Evolutionary conservation across 371 early-diverging fungal genomes (phyloP).

Genomic region (Mucor indicus): DNA sequence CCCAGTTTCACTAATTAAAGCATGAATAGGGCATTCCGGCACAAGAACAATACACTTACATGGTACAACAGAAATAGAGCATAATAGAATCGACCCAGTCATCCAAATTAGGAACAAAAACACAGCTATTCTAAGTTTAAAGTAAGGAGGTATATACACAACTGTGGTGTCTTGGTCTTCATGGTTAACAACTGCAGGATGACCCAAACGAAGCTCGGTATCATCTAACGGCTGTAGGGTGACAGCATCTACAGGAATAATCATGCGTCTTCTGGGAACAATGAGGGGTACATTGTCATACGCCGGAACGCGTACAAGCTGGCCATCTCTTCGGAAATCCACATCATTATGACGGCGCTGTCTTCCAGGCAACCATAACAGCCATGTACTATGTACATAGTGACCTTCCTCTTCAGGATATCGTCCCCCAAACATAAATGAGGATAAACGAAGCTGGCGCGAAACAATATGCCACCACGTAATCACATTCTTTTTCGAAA

Average conservation of each 20-base stretch:
- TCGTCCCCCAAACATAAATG: slow-evolving; percentile 73
- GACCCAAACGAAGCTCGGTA: slow-evolving; percentile 54
- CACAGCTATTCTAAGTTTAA: slow-evolving; percentile 24
- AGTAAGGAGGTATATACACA: slow-evolving; percentile 64
- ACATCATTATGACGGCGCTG: slow-evolving; percentile 28
- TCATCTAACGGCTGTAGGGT: slow-evolving; percentile 9
- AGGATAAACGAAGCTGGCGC: slow-evolving; percentile 56
- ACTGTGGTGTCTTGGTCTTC: slow-evolving; percentile 42
- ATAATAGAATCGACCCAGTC: slow-evolving; percentile 33
- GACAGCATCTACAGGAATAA: slow-evolving; percentile 12
- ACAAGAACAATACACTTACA: slow-evolving; percentile 34
- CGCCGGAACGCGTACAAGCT: slow-evolving; percentile 57
- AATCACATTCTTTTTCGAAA: slow-evolving; percentile 42
- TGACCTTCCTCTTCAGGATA: slow-evolving; percentile 61
- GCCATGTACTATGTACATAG: slow-evolving; percentile 1
- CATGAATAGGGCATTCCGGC: neutral
- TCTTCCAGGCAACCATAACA: slow-evolving; percentile 5
- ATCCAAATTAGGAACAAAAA: slow-evolving; percentile 25
- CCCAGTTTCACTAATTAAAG: slow-evolving; percentile 42
- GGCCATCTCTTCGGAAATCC: slow-evolving; percentile 1
- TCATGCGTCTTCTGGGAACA: slow-evolving; percentile 9
- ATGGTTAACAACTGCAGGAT: slow-evolving; percentile 17
- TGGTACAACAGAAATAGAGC: slow-evolving; percentile 40
- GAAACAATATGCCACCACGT: slow-evolving; percentile 68
- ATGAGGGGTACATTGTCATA: slow-evolving; percentile 11